phyloP scores from a whole-genome alignment of 371 early-diverging fungal species.

The Apophysomyces variabilis region DNA sequence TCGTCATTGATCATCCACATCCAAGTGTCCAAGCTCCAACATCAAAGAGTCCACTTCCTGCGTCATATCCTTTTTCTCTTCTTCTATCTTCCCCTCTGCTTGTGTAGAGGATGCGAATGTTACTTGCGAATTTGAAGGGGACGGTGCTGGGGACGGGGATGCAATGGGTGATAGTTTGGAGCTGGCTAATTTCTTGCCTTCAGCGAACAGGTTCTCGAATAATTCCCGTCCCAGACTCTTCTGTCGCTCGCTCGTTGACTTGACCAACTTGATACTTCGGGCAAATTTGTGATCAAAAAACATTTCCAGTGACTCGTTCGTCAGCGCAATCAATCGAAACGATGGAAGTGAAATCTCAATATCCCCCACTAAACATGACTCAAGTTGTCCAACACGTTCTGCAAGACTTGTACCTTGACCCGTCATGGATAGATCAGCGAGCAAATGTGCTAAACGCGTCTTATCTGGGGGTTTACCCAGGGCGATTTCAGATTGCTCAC shows the following conservation, averaged over 20 bases:
- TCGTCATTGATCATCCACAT: conserved; percentile 18
- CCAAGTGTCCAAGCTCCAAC: conserved; percentile 46
- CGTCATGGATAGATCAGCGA: conserved; percentile 18
- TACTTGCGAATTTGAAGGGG: conserved; percentile 19
- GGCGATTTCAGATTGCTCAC: conserved; percentile 60
- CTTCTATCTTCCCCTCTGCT: conserved; percentile 9
- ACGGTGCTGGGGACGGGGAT: conserved; percentile 19
- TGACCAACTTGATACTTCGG: conserved; percentile 64
- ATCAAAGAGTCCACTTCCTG: conserved; percentile 40
- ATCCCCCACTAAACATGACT: conserved; percentile 1
- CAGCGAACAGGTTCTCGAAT: conserved; percentile 61
- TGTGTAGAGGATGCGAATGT: conserved; percentile 10
- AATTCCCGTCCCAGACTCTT: conserved; percentile 60
- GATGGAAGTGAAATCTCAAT: conserved; percentile 40
- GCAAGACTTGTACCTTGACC: conserved; percentile 6
- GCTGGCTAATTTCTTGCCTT: conserved; percentile 56
- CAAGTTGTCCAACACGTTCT: conserved; percentile 22
- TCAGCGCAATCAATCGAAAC: conserved; percentile 66
- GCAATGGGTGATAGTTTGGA: conserved; percentile 3
- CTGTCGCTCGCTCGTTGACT: conserved; percentile 57
- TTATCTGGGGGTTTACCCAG: conserved; percentile 22
- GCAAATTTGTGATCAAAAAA: conserved; percentile 73
- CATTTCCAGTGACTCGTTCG: conserved; percentile 69
- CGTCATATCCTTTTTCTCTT: conserved; percentile 24
- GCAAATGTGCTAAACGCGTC: conserved; percentile 12